Evolutionary conservation across 192 early-diverging fungal genomes (phyloP).

Genomic region (Physocladia obscura): DNA sequence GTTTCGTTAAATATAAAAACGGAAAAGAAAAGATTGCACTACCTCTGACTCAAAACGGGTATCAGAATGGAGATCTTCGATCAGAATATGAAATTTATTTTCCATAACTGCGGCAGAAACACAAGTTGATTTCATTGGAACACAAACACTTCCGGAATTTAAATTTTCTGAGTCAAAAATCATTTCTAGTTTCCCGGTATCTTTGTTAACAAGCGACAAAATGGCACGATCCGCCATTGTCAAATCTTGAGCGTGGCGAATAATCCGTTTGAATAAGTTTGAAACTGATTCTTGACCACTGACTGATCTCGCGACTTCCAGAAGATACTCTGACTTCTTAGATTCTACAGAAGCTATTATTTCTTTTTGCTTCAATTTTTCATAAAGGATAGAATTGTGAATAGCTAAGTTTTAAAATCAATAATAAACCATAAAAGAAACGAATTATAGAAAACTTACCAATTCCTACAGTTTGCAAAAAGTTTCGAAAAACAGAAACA

Average conservation of each 20-base stretch:
- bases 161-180: constrained; percentile 22
- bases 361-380: constrained; percentile 24
- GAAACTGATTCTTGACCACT: constrained; percentile 2
- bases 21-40: too few species aligned
- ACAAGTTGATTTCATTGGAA: not conserved
- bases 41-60: constrained; percentile 7
- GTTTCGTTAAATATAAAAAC: too few species aligned
- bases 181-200: constrained; percentile 3
- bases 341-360: constrained; percentile 6
- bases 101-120: not conserved
- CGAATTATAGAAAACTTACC: not conserved
- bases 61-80: constrained; percentile 28
- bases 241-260: constrained; percentile 24
- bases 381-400: constrained; percentile 23
- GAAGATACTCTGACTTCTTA: constrained; percentile 18
- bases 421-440: not conserved
- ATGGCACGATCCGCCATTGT: constrained; percentile 18
- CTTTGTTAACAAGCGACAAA: constrained; percentile 26
- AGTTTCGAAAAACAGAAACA: constrained; percentile 14
- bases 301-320: constrained; percentile 26
- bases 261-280: constrained; percentile 20
- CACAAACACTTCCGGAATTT: not conserved
- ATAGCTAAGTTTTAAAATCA: constrained; percentile 5
- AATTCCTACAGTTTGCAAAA: constrained; percentile 30
- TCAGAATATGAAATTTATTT: too few species aligned